Conservation (phyloP, 768 basidiomycete genomes). For the Mycena haematopus region DNA sequence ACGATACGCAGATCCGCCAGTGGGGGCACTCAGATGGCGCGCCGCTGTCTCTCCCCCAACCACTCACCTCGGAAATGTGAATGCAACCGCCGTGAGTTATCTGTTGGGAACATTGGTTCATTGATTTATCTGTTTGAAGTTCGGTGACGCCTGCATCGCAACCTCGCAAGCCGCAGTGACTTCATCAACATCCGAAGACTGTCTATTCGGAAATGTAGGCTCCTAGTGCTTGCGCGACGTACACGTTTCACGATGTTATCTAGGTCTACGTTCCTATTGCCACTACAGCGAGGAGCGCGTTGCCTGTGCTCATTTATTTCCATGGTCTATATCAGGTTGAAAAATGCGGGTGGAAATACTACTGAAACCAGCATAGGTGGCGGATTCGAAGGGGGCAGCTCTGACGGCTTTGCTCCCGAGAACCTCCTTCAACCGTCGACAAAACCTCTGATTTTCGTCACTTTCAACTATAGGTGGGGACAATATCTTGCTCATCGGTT, state of each 20-base stretch:
- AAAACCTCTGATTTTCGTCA: constrained; percentile 46
- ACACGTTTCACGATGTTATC: not conserved
- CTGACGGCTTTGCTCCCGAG: constrained; percentile 40
- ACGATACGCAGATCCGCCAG: constrained; percentile 51
- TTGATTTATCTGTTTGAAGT: constrained; percentile 32
- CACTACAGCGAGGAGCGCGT: constrained; percentile 12
- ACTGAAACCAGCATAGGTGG: constrained; percentile 39
- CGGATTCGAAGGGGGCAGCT: constrained; percentile 47
- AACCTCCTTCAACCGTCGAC: constrained; percentile 39
- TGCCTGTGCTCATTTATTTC: constrained; percentile 48
- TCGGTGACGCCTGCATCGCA: constrained; percentile 42
- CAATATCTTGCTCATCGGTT: no score
- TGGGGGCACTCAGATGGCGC: constrained; percentile 49
- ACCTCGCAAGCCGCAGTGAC: constrained; percentile 38
- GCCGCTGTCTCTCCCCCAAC: constrained; percentile 47
- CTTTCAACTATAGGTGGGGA: constrained; percentile 49
- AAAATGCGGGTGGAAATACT: not conserved
- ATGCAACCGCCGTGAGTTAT: constrained; percentile 41
- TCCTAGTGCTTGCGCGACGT: no score
- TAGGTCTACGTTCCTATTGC: constrained; percentile 29
- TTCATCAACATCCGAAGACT: constrained; percentile 47
- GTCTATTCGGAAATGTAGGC: constrained; percentile 49
- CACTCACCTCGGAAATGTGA: constrained; percentile 41
- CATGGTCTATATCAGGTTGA: constrained; percentile 38
- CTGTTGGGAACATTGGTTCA: not conserved